Percentiles rank a stretch among this genome's conserved stretches.
phyloP scores from a whole-genome alignment of 495 filamentous ascomycete genomes.

The Parathielavia appendiculata region DNA sequence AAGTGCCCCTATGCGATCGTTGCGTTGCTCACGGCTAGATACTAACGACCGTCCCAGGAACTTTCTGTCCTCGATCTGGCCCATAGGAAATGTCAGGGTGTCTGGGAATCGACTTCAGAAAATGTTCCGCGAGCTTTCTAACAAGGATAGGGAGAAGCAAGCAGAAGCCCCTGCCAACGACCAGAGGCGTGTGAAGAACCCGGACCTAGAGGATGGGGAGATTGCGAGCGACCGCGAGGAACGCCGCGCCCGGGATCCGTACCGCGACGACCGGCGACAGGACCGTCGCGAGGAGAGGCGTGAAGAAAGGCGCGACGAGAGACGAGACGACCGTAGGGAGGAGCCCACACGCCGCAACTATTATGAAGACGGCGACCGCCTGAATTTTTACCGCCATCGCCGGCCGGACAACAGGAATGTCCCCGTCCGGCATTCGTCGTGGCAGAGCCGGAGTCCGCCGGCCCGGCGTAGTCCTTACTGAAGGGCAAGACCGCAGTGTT shows the following conservation, averaged over 20 bases:
- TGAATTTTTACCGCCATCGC: conserved; percentile 34
- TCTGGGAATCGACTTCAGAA: conserved; percentile 39
- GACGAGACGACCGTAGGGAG: conserved; percentile 33
- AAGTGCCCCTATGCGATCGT: conserved; percentile 16
- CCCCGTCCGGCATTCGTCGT: conserved; percentile 26
- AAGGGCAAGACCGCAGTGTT: neutral
- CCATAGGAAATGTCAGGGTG: conserved; percentile 36
- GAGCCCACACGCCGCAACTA: conserved; percentile 30
- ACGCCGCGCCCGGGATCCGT: conserved; percentile 33
- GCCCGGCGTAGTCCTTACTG: conserved; percentile 31
- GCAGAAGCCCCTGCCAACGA: conserved; percentile 23
- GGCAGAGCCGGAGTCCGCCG: conserved; percentile 32
- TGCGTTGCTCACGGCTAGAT: neutral
- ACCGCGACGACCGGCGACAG: conserved; percentile 33
- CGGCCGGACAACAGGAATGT: conserved; percentile 25
- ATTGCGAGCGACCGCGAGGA: conserved; percentile 35
- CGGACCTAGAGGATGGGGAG: conserved; percentile 35
- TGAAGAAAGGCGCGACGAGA: too few species aligned
- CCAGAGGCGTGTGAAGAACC: conserved; percentile 18
- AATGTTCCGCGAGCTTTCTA: conserved; percentile 44
- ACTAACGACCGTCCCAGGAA: conserved; percentile 29
- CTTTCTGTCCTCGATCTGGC: conserved; percentile 39
- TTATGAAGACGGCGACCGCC: conserved; percentile 33
- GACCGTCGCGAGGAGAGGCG: conserved; percentile 26
- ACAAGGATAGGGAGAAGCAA: conserved; percentile 27